Base-by-base conservation (phyloP, 345 rosid species). In the Sapria himalayana region DNA sequence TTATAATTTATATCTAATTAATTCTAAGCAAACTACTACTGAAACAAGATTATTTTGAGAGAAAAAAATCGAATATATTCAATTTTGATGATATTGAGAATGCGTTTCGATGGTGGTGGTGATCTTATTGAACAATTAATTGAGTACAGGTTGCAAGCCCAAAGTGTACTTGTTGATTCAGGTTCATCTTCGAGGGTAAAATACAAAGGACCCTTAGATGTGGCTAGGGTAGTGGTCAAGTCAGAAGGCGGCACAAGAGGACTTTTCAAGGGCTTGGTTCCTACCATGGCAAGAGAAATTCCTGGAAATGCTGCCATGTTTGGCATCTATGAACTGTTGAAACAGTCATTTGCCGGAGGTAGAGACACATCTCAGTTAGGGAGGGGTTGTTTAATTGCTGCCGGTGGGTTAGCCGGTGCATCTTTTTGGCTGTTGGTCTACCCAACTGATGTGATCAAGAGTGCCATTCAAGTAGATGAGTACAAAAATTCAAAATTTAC, bases 221-320 rank as follows among this genome's bases (percentile, higher is more conserved):
- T 91, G 39, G 92, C 93, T 3, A 76, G 67, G 61, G 85, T 66
- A 43, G 99, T 91, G 21, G 69, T 91, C 12, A 61, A 67, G 46
- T 72, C 84, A 10, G 98, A 82, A 73, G 95, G 93, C 7, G 99
- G 99, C 6, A 34, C 48, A 3, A 35, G 63, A 50, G 99, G 99
- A 37, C 76, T 91, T 15, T 91, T 80, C 81, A 91, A 91, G 69
- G 99, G 99, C 32, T 56, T 91, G 49, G 43, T 77, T 15, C 95
- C 99, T 17, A 91, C 99, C 23, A 46, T 91, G 50, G 93, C 73
- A 2, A 92, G 95, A 16, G 99, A 91, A 58, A 50, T 91, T 50
- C 99, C 99, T 0, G 99, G 99, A 46, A 91, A 80, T 45, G 95
- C 99, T 15, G 63, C 56, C 19, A 71, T 91, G 93, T 91, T 91